Evolutionary conservation across 306 rosid species (phyloP), one percentile per base, ranked within the genome.

Genomic region (Malus asiatica): DNA sequence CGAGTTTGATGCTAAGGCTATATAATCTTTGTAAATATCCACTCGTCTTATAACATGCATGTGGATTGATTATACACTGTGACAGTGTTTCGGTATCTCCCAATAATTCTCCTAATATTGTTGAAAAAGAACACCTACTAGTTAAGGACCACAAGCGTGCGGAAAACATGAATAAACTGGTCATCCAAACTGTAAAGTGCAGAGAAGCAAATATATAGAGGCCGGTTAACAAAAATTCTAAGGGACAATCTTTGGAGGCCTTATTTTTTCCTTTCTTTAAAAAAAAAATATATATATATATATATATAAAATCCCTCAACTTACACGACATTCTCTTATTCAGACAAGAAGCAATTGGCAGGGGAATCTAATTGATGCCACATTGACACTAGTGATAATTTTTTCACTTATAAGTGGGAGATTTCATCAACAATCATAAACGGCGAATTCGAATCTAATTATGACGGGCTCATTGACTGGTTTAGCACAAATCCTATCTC

Each of bases 121-220:
- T 29, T 33, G 18, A 59, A 13, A 59, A 55, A 22, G 29, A 4
- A 66, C 8, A 48, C 55, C 44, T 23, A 51, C 29, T 20, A 25
- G 66, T 57, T 15, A 55, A 67, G 78, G 85, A 82, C 82, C 72
- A 73, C 76, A 77, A 67, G 69, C 75, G 61, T 76, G 75, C 70
- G 44, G 74, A 8, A 9, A 16, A 64, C 68, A 64, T 32, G 44
- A 61, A 62, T 55, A 76, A 80, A 75, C 64, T 2, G 79, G n/a
- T 71, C 40, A 33, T 58, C 10, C 66, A 63, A 55, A 58, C 57
- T 30, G 6, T 79, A 51, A 52, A 72, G 70, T 22, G 57, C 0
- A 29, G 73, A 73, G 52, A 44, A 67, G 44, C 73, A 51, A 45
- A 71, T 35, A 11, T 16, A 46, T n/a, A 42, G 68, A 40, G 33